These are phyloP conservation scores for Aspergillus luchuensis DNA, from an alignment of 2,329 filamentous ascomycete genomes.

Conservation along the genomic window DNA sequence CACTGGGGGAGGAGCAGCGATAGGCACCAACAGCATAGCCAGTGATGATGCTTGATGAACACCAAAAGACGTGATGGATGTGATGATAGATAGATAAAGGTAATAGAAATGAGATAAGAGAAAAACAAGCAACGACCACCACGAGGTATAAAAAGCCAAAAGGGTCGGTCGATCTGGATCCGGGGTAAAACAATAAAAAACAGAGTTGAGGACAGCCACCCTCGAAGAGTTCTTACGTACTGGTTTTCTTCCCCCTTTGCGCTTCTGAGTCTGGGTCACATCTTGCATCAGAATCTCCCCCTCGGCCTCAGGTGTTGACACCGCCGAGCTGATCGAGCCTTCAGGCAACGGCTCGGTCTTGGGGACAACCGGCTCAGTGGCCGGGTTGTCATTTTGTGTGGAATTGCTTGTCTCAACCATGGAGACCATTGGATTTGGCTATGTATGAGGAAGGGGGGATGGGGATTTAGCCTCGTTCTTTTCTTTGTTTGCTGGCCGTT, in stretches of 20 bases:
- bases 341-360: slow-evolving; percentile 47
- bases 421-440: slow-evolving; percentile 45
- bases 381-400: slow-evolving; percentile 42
- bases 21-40: no score
- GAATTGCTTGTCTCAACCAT: slow-evolving; percentile 44
- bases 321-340: slow-evolving; percentile 47
- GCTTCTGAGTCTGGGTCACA: slow-evolving; percentile 68
- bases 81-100: slow-evolving; percentile 9
- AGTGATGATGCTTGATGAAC: no score
- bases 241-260: slow-evolving; percentile 96
- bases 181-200: slow-evolving; percentile 3
- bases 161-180: not conserved
- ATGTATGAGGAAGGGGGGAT: slow-evolving; percentile 11
- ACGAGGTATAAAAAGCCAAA: slow-evolving; percentile 10
- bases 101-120: slow-evolving; percentile 14
- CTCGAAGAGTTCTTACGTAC: slow-evolving; percentile 58
- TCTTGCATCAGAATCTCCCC: slow-evolving; percentile 45
- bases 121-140: slow-evolving; percentile 16
- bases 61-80: no score
- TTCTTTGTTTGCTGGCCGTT: no score
- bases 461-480: slow-evolving; percentile 1
- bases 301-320: slow-evolving; percentile 50
- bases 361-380: slow-evolving; percentile 44
- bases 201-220: not conserved
- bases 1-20: not conserved